Percentiles rank a stretch among this genome's conserved stretches.
Evolutionary conservation across 108 stramenopile species (phyloP).

Genomic region (Cyclotella sp.): DNA sequence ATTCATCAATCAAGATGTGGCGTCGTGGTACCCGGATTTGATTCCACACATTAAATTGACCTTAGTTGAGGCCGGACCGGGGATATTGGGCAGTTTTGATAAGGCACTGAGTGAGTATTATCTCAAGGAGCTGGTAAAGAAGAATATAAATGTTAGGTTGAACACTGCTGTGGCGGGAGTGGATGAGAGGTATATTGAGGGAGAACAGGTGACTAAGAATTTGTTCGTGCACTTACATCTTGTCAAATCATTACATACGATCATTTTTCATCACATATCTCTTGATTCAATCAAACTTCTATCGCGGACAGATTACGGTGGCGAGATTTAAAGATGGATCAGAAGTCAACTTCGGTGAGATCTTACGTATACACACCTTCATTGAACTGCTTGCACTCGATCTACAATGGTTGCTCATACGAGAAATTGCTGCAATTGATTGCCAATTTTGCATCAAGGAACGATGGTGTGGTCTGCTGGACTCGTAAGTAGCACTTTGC

Average conservation of each 20-base stretch:
- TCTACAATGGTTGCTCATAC: background rate
- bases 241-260: too few relatives aligned
- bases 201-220: conserved; percentile 27
- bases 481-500: conserved; percentile 38
- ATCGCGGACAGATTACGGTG: conserved; percentile 39
- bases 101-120: conserved; percentile 77
- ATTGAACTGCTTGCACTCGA: background rate
- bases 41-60: conserved; percentile 77
- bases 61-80: conserved; percentile 91
- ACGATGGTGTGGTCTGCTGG: conserved; percentile 95
- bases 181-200: conserved; percentile 56
- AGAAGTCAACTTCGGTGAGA: conserved; percentile 74
- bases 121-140: conserved; percentile 63
- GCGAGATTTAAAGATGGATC: conserved; percentile 84
- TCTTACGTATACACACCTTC: background rate
- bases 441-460: background rate
- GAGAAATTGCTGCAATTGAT: background rate
- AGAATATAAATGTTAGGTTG: conserved; percentile 78
- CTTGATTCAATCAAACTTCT: too few relatives aligned
- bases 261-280: too few relatives aligned
- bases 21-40: conserved; percentile 88
- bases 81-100: conserved; percentile 93
- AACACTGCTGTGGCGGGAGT: conserved; percentile 78
- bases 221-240: background rate
- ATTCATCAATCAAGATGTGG: conserved; percentile 89